These are phyloP conservation scores for Xylariales sp. DNA, from an alignment of 2,329 filamentous ascomycete genomes.

Conservation along the genomic window DNA sequence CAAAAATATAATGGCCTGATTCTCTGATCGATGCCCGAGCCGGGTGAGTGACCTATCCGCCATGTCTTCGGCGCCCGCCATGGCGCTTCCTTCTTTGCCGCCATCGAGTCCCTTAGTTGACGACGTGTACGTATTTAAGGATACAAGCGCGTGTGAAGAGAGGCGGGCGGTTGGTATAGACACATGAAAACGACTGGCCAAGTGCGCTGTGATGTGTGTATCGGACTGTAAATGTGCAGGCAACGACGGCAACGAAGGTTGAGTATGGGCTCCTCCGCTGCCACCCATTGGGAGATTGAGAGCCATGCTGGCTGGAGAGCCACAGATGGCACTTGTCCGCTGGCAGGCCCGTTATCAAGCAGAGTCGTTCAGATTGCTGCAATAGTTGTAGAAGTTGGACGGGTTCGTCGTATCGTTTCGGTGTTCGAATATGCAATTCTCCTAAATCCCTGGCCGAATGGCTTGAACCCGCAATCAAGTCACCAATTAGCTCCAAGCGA, in stretches of 20 bases:
- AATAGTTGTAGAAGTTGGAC: too few species aligned
- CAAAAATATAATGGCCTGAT: constrained; percentile 90
- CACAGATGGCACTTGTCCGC: constrained; percentile 21
- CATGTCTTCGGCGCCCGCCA: constrained; percentile 88
- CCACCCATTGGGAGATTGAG: constrained; percentile 50
- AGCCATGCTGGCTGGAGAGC: constrained; percentile 48
- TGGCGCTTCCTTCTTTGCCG: constrained; percentile 83
- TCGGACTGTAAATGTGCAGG: constrained; percentile 78
- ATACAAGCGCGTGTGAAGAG: constrained; percentile 86
- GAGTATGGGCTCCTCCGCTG: constrained; percentile 63
- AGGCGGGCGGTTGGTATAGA: constrained; percentile 81
- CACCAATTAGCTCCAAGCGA: constrained; percentile 3
- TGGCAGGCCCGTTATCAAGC: constrained; percentile 8
- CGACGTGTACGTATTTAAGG: constrained; percentile 90
- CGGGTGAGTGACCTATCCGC: constrained; percentile 81
- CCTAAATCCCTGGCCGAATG: background rate
- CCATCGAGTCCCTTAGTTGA: constrained; percentile 87
- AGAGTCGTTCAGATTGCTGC: too few species aligned
- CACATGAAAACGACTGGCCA: constrained; percentile 88
- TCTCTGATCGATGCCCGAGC: constrained; percentile 83
- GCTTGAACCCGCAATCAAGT: too few species aligned
- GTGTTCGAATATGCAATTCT: too few species aligned
- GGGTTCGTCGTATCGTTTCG: too few species aligned
- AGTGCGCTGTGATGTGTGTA: constrained; percentile 73
- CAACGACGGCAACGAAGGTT: constrained; percentile 82